These are phyloP conservation scores for Leccinum uliginosum DNA, from an alignment of 768 basidiomycete species.

Conservation along the genomic window DNA sequence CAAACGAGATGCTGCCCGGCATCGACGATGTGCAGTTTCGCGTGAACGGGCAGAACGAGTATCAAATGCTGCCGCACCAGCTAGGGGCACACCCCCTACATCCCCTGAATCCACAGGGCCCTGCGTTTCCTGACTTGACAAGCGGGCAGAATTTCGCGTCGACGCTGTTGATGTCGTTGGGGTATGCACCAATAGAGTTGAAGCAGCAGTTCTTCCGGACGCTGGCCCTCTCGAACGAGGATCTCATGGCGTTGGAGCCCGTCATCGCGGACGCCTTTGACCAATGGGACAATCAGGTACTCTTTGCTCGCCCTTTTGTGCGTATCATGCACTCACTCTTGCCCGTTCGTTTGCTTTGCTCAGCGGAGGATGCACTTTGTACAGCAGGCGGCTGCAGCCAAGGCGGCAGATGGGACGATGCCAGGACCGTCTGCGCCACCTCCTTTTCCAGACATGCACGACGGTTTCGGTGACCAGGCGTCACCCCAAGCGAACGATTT, in stretches of 20 bases:
- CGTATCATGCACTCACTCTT: neutral
- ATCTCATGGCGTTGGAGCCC: constrained; percentile 72
- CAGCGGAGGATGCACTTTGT: constrained; percentile 49
- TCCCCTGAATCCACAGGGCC: constrained; percentile 43
- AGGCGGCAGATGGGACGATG: constrained; percentile 26
- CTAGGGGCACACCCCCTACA: constrained; percentile 24
- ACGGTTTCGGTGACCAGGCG: constrained; percentile 28
- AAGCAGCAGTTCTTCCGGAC: constrained; percentile 73
- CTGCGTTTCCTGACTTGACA: constrained; percentile 56
- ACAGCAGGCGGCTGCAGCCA: constrained; percentile 32
- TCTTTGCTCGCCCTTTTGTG: neutral
- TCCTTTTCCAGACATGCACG: constrained; percentile 32
- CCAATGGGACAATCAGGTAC: constrained; percentile 78
- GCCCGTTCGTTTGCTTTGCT: neutral
- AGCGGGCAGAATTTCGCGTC: constrained; percentile 80
- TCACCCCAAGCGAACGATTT: constrained; percentile 46
- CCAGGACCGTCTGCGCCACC: constrained; percentile 22
- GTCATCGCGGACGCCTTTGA: constrained; percentile 84
- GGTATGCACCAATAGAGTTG: constrained; percentile 58
- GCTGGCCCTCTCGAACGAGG: constrained; percentile 72
- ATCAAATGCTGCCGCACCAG: constrained; percentile 35
- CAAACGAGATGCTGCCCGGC: constrained; percentile 61
- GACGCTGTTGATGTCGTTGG: constrained; percentile 70
- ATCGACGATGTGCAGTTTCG: constrained; percentile 68
- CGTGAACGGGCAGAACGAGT: constrained; percentile 42